Evolutionary conservation across 768 basidiomycete species (phyloP), one percentile per base, ranked within the genome.

Genomic region (Tylopilus sp.): DNA sequence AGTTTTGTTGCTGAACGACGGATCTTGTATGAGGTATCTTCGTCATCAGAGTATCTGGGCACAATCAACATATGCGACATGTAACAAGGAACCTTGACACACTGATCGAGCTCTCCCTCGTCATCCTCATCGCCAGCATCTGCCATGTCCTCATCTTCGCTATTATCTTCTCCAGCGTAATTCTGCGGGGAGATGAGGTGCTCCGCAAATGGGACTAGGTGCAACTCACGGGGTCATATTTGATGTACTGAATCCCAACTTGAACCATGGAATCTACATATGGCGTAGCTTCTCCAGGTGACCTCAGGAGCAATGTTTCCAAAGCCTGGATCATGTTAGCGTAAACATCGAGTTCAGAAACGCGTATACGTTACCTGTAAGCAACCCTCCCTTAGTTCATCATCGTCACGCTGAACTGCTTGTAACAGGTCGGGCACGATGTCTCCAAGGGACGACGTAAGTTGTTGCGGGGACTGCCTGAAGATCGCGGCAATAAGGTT

Each of bases 21-120:
- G 51, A 97, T 91, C 70, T 98, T 98, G 80, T 97, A 98, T 0
- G 95, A 98, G 11, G 89, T 91, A 64, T 99, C 97, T 68, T 98
- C 97, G 51, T 99, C 97, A 60, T 99, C 97, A 6, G 92, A 93
- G 68, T 97, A 98, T 56, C 91, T 95, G 57, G 23, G 47, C 33
- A 22, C 26, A 12, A 40, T 55, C 40, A 44, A 13, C 47, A 56
- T 22, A 9, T 3, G 28, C 33, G 33, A 49, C 12, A 44, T 18
- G 8, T 23, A 20, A 11, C 4, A 33, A 0, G 9, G 31, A 18
- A 17, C 3, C 22, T 57, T 36, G 12, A 71, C 86, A 62, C 61
- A 88, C 86, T 89, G 86, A 57, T 88, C 86, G 20, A 87, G 79
- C 20, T 87, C 89, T 17, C 79, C 91, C 7, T 91, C 90, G 4